These are phyloP conservation scores for Citrus maxima DNA, from an alignment of 345 rosid species.

Conservation along the genomic window DNA sequence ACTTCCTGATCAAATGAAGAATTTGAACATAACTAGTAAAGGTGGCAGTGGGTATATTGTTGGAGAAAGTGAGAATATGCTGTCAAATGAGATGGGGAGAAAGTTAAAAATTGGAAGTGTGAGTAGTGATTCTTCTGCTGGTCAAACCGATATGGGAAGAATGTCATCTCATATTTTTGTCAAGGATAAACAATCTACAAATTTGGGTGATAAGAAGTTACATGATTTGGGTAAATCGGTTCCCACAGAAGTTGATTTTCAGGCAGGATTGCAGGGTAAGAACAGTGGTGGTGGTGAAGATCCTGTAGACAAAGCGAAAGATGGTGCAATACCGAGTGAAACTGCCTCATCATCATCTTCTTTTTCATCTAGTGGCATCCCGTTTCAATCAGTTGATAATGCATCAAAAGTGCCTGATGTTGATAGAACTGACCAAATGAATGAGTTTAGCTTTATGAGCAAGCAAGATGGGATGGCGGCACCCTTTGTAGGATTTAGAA, in stretches of 20 bases:
- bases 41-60: conserved; percentile 15
- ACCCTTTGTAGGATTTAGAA: conserved; percentile 50
- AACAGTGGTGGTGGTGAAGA: conserved; percentile 22
- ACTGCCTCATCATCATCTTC: conserved; percentile 20
- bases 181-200: conserved; percentile 27
- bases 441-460: conserved; percentile 36
- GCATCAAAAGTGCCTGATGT: conserved; percentile 21
- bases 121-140: conserved; percentile 30
- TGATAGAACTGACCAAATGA: conserved; percentile 23
- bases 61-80: conserved; percentile 40
- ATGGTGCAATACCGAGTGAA: conserved; percentile 10
- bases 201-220: conserved; percentile 23
- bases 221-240: conserved; percentile 17
- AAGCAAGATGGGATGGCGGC: conserved; percentile 25
- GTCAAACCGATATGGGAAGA: conserved; percentile 18
- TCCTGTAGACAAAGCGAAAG: conserved; percentile 24
- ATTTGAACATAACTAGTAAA: conserved; percentile 36
- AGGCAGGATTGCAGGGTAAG: conserved; percentile 29
- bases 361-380: not conserved
- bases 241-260: conserved; percentile 32
- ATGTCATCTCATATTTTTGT: conserved; percentile 24
- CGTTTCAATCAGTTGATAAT: conserved; percentile 21
- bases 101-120: conserved; percentile 49
- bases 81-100: conserved; percentile 50
- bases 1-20: conserved; percentile 43